Conservation (phyloP, 2,329 filamentous ascomycete genomes). For the Penicillium paneum region DNA sequence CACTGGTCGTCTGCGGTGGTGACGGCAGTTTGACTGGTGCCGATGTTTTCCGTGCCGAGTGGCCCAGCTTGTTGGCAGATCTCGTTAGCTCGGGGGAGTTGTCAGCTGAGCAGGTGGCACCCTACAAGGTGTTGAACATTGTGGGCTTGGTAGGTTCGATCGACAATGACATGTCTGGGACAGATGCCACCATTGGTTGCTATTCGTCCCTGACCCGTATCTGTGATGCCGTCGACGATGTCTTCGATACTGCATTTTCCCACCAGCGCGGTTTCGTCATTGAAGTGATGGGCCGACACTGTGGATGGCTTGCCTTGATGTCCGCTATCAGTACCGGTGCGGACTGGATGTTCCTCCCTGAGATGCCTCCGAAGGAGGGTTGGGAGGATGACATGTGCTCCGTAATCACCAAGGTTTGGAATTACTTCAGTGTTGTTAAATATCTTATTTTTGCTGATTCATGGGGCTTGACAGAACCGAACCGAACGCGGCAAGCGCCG, state of each 20-base stretch:
- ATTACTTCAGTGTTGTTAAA: slow-evolving; percentile 20
- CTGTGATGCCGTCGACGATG: slow-evolving; percentile 93
- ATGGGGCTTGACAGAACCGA: slow-evolving; percentile 61
- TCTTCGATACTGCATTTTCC: slow-evolving; percentile 87
- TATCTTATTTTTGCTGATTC: not conserved
- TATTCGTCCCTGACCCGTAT: slow-evolving; percentile 92
- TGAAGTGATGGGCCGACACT: slow-evolving; percentile 97
- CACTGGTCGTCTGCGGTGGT: slow-evolving; percentile 93
- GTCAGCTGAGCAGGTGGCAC: slow-evolving; percentile 65
- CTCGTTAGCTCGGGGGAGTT: slow-evolving; percentile 72
- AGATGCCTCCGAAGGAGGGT: slow-evolving; percentile 80
- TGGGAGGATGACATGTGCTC: slow-evolving; percentile 87
- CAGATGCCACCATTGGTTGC: slow-evolving; percentile 94
- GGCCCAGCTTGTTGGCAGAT: slow-evolving; percentile 83
- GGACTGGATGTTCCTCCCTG: slow-evolving; percentile 95
- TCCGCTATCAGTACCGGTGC: slow-evolving; percentile 91
- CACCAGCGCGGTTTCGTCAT: slow-evolving; percentile 96
- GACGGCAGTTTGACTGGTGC: slow-evolving; percentile 95
- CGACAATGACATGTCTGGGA: slow-evolving; percentile 96
- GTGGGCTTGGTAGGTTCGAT: slow-evolving; percentile 95
- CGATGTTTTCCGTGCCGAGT: slow-evolving; percentile 87
- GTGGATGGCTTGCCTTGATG: slow-evolving; percentile 96
- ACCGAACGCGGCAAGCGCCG: slow-evolving; percentile 80
- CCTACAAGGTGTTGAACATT: slow-evolving; percentile 87
- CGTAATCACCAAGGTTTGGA: slow-evolving; percentile 67